A percentile compares a stretch with the other conserved stretches of the same genome.
Evolutionary conservation across 169 alveolate species (phyloP).

Genomic region (Eimeria praecox): DNA sequence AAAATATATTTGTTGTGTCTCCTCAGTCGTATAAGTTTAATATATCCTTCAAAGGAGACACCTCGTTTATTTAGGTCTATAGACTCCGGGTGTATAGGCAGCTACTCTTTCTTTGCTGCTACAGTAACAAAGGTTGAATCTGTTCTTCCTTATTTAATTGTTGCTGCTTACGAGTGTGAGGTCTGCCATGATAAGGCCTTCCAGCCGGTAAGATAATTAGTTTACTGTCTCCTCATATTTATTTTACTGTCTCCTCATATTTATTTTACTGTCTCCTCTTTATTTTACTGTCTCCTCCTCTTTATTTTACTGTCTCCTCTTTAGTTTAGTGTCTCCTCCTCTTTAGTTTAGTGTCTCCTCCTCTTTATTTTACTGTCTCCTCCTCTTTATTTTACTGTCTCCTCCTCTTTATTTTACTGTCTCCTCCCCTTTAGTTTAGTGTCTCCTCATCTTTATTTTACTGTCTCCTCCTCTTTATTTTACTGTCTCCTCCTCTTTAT

Average conservation of each 20-base stretch:
- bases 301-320: neutral
- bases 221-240: neutral
- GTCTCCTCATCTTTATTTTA: neutral
- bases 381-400: neutral
- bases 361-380: neutral
- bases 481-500: neutral
- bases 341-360: neutral
- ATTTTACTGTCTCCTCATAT: neutral
- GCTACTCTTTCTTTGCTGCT: slow-evolving; percentile 61
- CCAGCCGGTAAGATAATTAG: slow-evolving; percentile 49
- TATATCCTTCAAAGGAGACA: slow-evolving; percentile 46
- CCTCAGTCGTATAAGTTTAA: slow-evolving; percentile 65
- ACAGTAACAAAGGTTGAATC: slow-evolving; percentile 71
- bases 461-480: neutral
- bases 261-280: neutral
- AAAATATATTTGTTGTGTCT: too few species aligned
- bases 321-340: neutral
- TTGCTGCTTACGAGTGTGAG: slow-evolving; percentile 81
- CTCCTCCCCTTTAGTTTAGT: too few species aligned
- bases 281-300: neutral
- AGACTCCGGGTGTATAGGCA: slow-evolving; percentile 38
- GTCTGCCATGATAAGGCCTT: slow-evolving; percentile 76
- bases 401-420: neutral
- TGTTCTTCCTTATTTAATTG: slow-evolving; percentile 58
- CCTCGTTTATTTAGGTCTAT: slow-evolving; percentile 57